Evolutionary conservation across 352 stramenopile species (phyloP), one percentile per base, ranked within the genome.

Genomic region (Bremia lactucae): DNA sequence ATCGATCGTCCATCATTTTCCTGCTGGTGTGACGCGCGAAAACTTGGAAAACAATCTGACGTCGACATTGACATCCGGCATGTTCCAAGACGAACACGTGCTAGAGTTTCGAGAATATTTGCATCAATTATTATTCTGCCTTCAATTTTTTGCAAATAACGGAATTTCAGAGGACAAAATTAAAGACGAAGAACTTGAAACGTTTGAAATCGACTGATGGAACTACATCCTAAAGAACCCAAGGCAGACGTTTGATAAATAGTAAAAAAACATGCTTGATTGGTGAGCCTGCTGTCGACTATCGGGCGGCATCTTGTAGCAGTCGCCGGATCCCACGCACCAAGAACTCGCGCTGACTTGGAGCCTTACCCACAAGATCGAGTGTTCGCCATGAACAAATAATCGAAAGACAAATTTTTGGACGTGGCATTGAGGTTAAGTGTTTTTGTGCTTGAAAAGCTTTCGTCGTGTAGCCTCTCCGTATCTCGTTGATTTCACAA

Each of bases 21-120:
- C 78, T 8, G 55, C 31, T 4, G 72, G 72, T 20, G 46, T 86
- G 36, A 65, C 44, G 28, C 55, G 59, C 23, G 65, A 85, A 39
- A 69, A 87, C 43, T 36, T 87, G 14, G 58, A 63, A 15, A 65
- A 46, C 16, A 65, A 75, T 11, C 44, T 83, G 15, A 44, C 58
- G 4, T 58, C 59, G 3, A 67, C 56, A 9, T 53, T 90, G n/a
- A 65, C 65, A 3, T 48, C 61, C 16, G 37, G 48, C 21, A 84
- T 88, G 72, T 90, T 90, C 28, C 52, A 60, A 23, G 51, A 72
- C n/a, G 54, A 78, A 19, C 68, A 85, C 36, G 73, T 90, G 3
- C 51, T 53, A 33, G 74, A 86, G 39, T 87, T 87, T 42, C 78
- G 78, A 13, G 74, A 87, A 40, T 87, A 90, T 41, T 40, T 90